Base-by-base conservation (phyloP, 805 yeast species). In the Allodekkera sacchari region DNA sequence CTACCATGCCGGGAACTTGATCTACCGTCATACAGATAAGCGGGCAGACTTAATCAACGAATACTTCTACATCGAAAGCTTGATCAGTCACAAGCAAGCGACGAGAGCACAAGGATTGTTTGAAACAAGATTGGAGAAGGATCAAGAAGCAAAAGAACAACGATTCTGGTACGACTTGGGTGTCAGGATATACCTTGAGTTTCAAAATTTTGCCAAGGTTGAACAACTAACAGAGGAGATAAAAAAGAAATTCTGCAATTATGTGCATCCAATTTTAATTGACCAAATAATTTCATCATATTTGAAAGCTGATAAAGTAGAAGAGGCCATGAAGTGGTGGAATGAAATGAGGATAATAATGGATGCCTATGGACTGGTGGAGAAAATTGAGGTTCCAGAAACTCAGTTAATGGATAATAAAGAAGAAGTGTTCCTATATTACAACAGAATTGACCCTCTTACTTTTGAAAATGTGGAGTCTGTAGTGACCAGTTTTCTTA, bases 91-190 rank as follows among this genome's bases (percentile, higher is more conserved):
- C 39, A 52, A 54, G 2, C 40, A 59, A 4, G 49, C 44, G 33
- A 38, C 49, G 7, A 50, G 54, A 22, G 76, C 75, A 1, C 46
- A 47, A 6, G 37, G 49, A 7, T 47, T 71, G 13, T 64, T 63
- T 39, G 39, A 47, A 12, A 45, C 62, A 1, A 51, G 63, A 33
- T 45, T 51, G 28, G 47, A 38, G 3, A 61, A 61, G 5, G 37
- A 38, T 1, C n/a, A n/a, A n/a, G 60, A 63, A 34, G 60, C 55
- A 6, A 32, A 35, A 22, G 45, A 39, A 19, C 62, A 68, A 36
- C 47, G 74, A 33, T 72, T 74, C 61, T 72, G 78, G 78, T 52
- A 54, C 36, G 77, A 71, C 31, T 35, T 64, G 16, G 71, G 75
- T n/a, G 51, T 63, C 34, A 56, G 55, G 35, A 53, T 66, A 5